Evolutionary conservation across 1,139 yeast species (phyloP).

Genomic region (Lodderomyces margitis): DNA sequence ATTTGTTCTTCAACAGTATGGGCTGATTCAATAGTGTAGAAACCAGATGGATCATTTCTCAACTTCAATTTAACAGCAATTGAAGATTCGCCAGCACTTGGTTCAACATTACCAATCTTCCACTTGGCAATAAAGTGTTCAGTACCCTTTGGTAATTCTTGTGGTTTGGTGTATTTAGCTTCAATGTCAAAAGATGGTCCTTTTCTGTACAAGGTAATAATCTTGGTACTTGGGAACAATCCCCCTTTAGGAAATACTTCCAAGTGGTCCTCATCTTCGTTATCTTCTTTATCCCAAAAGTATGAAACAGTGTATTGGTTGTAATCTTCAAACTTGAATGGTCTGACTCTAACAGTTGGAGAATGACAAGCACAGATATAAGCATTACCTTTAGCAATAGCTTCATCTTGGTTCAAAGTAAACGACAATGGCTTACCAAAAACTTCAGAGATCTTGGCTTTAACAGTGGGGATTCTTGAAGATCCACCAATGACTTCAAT

Average conservation of each 20-base stretch:
- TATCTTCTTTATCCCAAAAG: constrained; percentile 92
- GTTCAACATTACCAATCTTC: constrained; percentile 82
- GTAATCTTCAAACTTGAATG: constrained; percentile 95
- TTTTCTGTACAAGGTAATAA: constrained; percentile 89
- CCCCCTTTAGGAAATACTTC: constrained; percentile 98
- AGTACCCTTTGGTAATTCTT: constrained; percentile 70
- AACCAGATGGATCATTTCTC: constrained; percentile 96
- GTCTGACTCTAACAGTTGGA: constrained; percentile 97
- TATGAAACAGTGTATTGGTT: constrained; percentile 92
- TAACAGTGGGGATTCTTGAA: constrained; percentile 93
- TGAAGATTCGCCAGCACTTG: constrained; percentile 70
- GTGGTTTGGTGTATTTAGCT: constrained; percentile 81
- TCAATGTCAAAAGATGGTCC: constrained; percentile 76
- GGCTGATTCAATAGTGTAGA: constrained; percentile 91
- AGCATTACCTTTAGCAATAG: constrained; percentile 98
- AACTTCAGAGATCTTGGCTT: constrained; percentile 73
- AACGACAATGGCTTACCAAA: constrained; percentile 87
- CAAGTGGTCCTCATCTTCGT: constrained; percentile 87
- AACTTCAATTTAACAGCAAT: constrained; percentile 90
- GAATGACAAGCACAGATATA: constrained; percentile 99
- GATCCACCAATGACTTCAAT: constrained; percentile 98
- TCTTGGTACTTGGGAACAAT: constrained; percentile 90
- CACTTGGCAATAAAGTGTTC: constrained; percentile 74
- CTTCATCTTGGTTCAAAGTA: constrained; percentile 98
- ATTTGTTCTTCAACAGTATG: constrained; percentile 91